Base-by-base conservation (phyloP, 306 rosid species). In the Glycine tomentella region DNA sequence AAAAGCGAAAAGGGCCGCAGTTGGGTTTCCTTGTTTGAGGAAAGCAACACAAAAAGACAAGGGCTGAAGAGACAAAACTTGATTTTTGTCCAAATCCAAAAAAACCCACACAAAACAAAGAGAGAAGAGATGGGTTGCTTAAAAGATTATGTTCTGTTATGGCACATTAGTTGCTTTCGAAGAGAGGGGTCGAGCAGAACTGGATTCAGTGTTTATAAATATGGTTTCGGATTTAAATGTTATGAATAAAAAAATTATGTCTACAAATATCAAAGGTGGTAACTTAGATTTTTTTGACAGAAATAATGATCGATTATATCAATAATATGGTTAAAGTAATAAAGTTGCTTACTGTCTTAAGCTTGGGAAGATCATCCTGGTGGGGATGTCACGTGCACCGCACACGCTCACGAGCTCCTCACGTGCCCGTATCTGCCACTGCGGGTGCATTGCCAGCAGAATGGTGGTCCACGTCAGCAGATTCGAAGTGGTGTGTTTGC, bases 381-480 rank as follows among this genome's bases (percentile, higher is more conserved):
- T 61, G 76, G 98, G 98, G 5, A 81, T 53, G 78, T 82, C 95
- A 87, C 95, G 93, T 90, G 98, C 45, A n/a, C 95, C 95, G 16
- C 94, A 94, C 59, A 92, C 85, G 55, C 49, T 73, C 3, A 88
- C 83, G 62, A 94, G 81, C 92, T 92, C 98, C 8, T 87, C 94
- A 87, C 98, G 97, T 89, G 98, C 97, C 76, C 25, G 83, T 9
- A 75, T 73, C 85, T 90, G 98, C 97, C 97, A 94, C 2, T 80
- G 83, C 10, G 94, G 97, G 84, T 94, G 98, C 95, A 92, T 94
- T 1, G 98, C 98, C 1, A 94, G 86, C 14, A 94, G 90, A 74
- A 90, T 84, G 42, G 95, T 92, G 3, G 96, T 84, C 98, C 98
- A 94, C 83, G 98, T 94, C 84, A 94, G 88, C 90, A 94, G 55